Evolutionary conservation across 2,329 filamentous ascomycete genomes (phyloP), one percentile per base, ranked within the genome.

Genomic region (Penicillium aurantiogriseum): DNA sequence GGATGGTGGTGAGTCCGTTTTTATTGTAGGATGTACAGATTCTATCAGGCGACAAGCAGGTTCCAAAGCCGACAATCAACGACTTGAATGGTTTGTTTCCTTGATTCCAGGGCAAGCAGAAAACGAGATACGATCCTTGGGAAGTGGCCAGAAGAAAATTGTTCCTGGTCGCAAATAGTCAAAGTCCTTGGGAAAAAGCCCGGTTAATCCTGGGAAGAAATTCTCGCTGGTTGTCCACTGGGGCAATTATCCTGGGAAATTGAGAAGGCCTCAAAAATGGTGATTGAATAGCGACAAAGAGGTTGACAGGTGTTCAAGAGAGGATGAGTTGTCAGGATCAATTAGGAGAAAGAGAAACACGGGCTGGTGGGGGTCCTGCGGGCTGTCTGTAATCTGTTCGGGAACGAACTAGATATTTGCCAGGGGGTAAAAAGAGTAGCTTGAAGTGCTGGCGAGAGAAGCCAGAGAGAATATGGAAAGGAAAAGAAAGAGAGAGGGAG

Each of bases 11-110:
- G 54, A 50, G 47, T 61, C 63, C 61, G 53, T 59, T 65, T 35
- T 57, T 60, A 65, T 63, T 66, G 62, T 46, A 56, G 54, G 55
- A 62, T 58, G 58, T 65, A 67, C 61, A 65, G 51, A 35, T 46
- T 54, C 60, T 58, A 55, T 62, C 59, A 46, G 52, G 58, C 57
- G 61, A 54, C 50, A 43, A 48, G 51, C 43, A 60, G 45, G 50
- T 51, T 55, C 45, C 56, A 58, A 57, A 53, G 53, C 36, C 57
- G 55, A 45, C 23, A 52, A 56, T 63, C 54, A 63, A 63, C 58
- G 43, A 59, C 62, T 60, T 63, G 36, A 60, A 54, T 50, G 35
- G 38, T 52, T 43, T 54, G 31, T 21, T 56, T 61, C 19, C 56
- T 61, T 56, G 59, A 54, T 56, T 51, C 46, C 56, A 58, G 57